Base-by-base conservation (phyloP, 805 yeast genomes). In the Candida hungchunana region DNA sequence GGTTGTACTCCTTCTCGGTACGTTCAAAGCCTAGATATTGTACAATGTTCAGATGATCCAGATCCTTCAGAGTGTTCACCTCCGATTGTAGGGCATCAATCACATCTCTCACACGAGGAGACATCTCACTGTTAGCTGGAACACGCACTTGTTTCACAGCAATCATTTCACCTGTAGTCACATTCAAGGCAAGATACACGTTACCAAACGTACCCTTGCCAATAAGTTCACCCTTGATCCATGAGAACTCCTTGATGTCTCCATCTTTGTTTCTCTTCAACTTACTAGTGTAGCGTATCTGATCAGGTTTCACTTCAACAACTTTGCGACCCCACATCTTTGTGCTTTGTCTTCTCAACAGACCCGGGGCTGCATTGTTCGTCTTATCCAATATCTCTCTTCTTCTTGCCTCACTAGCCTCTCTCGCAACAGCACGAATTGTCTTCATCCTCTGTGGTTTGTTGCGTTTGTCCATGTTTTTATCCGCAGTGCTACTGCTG, bases 241-340 rank as follows among this genome's bases (percentile, higher is more conserved):
- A 93, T 0, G 94, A 94, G 64, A 88, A 90, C 60, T 89, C 95
- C 51, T 78, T 83, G 54, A 75, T 73, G 33, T 77, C 75, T 11
- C 89, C 93, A 36, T 71, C 73, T 22, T 73, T 73, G 51, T 43
- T 50, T 14, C 74, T 81, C 36, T 77, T 71, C 34, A 84, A 60
- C 46, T 77, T 77, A 35, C 79, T 74, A 9, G 84, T 81, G 40
- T 71, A 68, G 26, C 73, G 74, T 42, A 73, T 68, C 42, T 76
- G 81, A 16, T 73, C 77, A 2, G 90, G 79, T 1, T 89, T 88
- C 20, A 89, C 89, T 60, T 93, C 98, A 21, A 88, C 81, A 12
- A 87, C 94, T 44, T 75, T 81, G 43, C 86, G 88, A 15, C 98
- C 99, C 99, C 99, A 93, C 82, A 93, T 75, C 62, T 93, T 94